Base-by-base conservation (phyloP, 1,139 yeast species). In the Yamadazyma jaroonii region DNA sequence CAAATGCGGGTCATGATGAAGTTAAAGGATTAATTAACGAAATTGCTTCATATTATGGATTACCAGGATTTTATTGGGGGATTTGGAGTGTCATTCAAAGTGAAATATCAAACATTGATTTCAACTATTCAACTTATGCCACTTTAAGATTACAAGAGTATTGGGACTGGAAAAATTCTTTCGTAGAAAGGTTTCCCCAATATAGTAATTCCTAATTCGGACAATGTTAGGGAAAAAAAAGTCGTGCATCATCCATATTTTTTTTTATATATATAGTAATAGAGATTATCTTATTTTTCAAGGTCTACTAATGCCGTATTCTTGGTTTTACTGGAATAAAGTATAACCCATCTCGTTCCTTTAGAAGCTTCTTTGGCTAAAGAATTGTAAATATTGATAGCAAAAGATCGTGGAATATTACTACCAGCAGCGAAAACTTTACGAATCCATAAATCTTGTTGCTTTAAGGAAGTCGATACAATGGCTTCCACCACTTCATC, bases 31-130 rank as follows among this genome's bases (percentile, higher is more conserved):
- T 84, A 28, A 74, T 84, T 25, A 59, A 66, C 14, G 90, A 84
- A 56, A 70, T 84, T 17, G 61, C 67, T 7, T 57, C 70, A 5
- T 83, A 77, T 64, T 84, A 82, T 64, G 94, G 94, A 0, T 63
- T 84, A 61, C 94, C 94, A 0, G 94, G 94, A 1, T 81, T 84
- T 49, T 84, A 82, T 58, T 84, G 94, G 94, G 92, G 92, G 3
- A 70, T 84, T 10, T 85, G 95, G 95, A 81, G 90, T 2, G 81
- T 81, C 48, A 83, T 85, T 41, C 95, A 85, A 56, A 74, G 84
- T 44, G 74, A 74, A 42, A 77, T 82, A 25, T 81, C 89, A 4
- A 74, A 77, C 35, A 84, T 85, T 36, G 94, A 85, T 49, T 85
- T 85, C 56, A 83, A 83, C 52, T 85, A 85, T 53, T 71, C 77